Percentiles rank a stretch among this genome's conserved stretches.
phyloP scores from a whole-genome alignment of 495 filamentous ascomycete species.

The Podospora comata region DNA sequence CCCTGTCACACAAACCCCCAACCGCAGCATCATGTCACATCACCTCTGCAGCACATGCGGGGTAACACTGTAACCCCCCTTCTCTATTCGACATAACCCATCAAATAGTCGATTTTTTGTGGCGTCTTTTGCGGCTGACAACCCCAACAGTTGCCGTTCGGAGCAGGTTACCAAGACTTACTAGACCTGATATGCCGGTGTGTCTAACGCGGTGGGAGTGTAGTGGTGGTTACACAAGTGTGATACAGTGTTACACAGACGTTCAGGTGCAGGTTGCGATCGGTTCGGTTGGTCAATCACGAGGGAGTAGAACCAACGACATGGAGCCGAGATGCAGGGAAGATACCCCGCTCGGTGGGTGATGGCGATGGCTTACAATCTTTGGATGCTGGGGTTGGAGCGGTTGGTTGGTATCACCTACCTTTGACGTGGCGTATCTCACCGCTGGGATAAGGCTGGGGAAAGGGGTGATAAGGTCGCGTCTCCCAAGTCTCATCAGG shows the following conservation, averaged over 20 bases:
- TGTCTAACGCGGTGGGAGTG: neutral
- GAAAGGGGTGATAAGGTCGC: neutral
- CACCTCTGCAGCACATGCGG: neutral
- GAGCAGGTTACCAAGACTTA: neutral
- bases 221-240: constrained; percentile 1
- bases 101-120: neutral
- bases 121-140: neutral
- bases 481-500: neutral
- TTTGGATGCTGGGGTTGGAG: neutral
- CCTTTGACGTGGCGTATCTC: neutral
- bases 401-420: neutral
- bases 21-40: neutral
- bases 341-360: neutral
- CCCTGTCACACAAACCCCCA: neutral
- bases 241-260: neutral
- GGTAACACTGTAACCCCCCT: neutral
- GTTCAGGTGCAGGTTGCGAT: neutral
- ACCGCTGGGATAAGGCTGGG: neutral
- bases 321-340: neutral
- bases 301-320: neutral
- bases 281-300: neutral
- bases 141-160: neutral
- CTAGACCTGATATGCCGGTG: neutral
- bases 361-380: neutral
- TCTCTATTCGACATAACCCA: neutral